A percentile compares a stretch with the other conserved stretches of the same genome.
Evolutionary conservation across 2,329 filamentous ascomycete species (phyloP).

Genomic region (Colletotrichum sansevieriae): DNA sequence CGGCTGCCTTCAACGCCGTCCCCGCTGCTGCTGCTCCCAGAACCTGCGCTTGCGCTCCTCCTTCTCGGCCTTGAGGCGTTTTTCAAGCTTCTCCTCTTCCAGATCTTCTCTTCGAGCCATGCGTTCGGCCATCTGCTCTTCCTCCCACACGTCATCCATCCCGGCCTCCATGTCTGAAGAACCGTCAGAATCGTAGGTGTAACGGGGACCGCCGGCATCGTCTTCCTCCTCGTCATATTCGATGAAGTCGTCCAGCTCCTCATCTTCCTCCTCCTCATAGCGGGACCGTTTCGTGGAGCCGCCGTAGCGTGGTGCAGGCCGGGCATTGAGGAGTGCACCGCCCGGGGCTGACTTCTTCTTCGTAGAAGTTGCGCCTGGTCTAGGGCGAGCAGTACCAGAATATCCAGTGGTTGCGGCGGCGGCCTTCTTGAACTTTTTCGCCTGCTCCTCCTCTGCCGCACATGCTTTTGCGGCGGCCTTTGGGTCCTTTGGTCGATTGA

Average conservation of each 20-base stretch:
- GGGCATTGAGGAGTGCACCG: constrained; percentile 55
- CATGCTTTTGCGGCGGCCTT: constrained; percentile 38
- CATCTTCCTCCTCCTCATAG: constrained; percentile 72
- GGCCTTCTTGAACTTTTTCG: constrained; percentile 73
- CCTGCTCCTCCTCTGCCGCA: constrained; percentile 52
- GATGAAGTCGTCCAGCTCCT: constrained; percentile 72
- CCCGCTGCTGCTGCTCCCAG: constrained; percentile 47
- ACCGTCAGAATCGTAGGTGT: constrained; percentile 72
- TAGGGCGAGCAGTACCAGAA: constrained; percentile 73
- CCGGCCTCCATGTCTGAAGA: constrained; percentile 86
- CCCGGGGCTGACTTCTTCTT: constrained; percentile 54
- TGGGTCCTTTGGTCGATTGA: constrained; percentile 44
- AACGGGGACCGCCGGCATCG: constrained; percentile 52
- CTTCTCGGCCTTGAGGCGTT: constrained; percentile 72
- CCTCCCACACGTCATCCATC: constrained; percentile 78
- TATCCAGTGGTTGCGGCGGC: constrained; percentile 74
- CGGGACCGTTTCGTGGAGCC: constrained; percentile 51
- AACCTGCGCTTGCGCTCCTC: constrained; percentile 63
- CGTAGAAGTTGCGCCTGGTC: constrained; percentile 54
- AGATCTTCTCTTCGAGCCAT: constrained; percentile 77
- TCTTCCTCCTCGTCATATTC: constrained; percentile 68
- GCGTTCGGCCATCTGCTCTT: constrained; percentile 74
- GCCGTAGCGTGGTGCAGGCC: constrained; percentile 44
- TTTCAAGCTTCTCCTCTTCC: constrained; percentile 73
- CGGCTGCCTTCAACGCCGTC: constrained; percentile 25